phyloP scores from a whole-genome alignment of 2,329 filamentous ascomycete genomes.

The Claviceps sorghi region DNA sequence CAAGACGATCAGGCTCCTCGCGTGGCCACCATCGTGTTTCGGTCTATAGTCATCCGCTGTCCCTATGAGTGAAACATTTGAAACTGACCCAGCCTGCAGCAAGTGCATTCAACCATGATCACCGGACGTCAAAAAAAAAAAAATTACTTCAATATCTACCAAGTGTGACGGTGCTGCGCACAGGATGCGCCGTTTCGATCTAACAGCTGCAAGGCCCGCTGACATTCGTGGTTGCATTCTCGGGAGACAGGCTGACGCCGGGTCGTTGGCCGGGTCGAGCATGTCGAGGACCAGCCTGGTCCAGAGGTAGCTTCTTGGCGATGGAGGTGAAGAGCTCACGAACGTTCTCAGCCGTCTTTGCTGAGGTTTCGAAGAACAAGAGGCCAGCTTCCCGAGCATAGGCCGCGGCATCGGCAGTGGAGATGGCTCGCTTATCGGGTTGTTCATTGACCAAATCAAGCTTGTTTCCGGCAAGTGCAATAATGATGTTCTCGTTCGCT shows the following conservation, averaged over 20 bases:
- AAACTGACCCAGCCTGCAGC: slow-evolving; percentile 12
- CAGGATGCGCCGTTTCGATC: background rate
- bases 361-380: slow-evolving; percentile 96
- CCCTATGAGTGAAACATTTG: slow-evolving; percentile 1
- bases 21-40: slow-evolving; percentile 11
- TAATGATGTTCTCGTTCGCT: slow-evolving; percentile 99
- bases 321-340: slow-evolving; percentile 93
- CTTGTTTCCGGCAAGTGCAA: slow-evolving; percentile 95
- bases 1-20: slow-evolving; percentile 12
- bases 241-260: slow-evolving; percentile 41
- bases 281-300: slow-evolving; percentile 87
- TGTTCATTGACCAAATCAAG: slow-evolving; percentile 87
- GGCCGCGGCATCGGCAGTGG: slow-evolving; percentile 79
- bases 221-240: slow-evolving; percentile 42
- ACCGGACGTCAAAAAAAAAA: slow-evolving; percentile 2
- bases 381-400: slow-evolving; percentile 89
- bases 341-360: slow-evolving; percentile 94
- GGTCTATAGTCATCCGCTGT: slow-evolving; percentile 11
- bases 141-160: slow-evolving; percentile 6
- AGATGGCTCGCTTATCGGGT: slow-evolving; percentile 88
- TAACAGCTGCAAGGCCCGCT: slow-evolving; percentile 44
- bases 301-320: slow-evolving; percentile 91
- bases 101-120: slow-evolving; percentile 11
- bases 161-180: background rate
- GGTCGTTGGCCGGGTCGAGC: slow-evolving; percentile 51